A percentile compares a stretch with the other conserved stretches of the same genome.
These are phyloP conservation scores for Picea sitchensis DNA, from an alignment of 75 land plant species.

Conservation along the genomic window DNA sequence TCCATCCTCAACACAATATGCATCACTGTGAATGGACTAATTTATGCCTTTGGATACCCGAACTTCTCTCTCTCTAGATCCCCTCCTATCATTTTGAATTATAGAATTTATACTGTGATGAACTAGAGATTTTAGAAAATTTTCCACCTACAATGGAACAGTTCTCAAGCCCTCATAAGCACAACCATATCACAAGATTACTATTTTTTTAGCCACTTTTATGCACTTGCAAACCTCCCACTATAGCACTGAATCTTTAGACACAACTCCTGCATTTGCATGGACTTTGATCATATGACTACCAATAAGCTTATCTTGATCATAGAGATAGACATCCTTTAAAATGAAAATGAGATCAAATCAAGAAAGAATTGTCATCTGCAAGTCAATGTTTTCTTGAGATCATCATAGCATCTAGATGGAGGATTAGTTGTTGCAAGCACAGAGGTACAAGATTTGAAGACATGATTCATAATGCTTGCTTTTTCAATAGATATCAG, in stretches of 20 bases:
- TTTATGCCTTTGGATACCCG: too few relatives aligned
- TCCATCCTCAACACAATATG: too few relatives aligned
- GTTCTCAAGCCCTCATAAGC: too few relatives aligned
- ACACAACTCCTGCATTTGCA: constrained; percentile 66
- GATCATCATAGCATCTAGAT: constrained; percentile 97
- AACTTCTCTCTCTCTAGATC: too few relatives aligned
- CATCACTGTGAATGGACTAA: too few relatives aligned
- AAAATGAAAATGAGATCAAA: constrained; percentile 98
- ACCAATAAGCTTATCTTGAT: constrained; percentile 94
- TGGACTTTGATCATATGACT: constrained; percentile 91
- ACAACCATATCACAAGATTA: too few relatives aligned
- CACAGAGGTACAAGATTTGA: constrained; percentile 82
- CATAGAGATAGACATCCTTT: constrained; percentile 77
- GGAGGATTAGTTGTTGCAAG: constrained; percentile 99
- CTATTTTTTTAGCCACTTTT: constrained; percentile 90
- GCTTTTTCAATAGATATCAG: too few relatives aligned
- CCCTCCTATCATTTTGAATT: too few relatives aligned
- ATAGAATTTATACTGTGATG: too few relatives aligned
- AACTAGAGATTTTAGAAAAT: too few relatives aligned
- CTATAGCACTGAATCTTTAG: constrained; percentile 42
- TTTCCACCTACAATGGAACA: too few relatives aligned
- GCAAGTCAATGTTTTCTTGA: constrained; percentile 98
- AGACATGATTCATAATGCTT: too few relatives aligned
- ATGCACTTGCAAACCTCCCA: constrained; percentile 31
- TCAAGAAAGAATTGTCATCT: constrained; percentile 95